Evolutionary conservation across 495 filamentous ascomycete genomes (phyloP).

Genomic region (Podospora tetraspora): DNA sequence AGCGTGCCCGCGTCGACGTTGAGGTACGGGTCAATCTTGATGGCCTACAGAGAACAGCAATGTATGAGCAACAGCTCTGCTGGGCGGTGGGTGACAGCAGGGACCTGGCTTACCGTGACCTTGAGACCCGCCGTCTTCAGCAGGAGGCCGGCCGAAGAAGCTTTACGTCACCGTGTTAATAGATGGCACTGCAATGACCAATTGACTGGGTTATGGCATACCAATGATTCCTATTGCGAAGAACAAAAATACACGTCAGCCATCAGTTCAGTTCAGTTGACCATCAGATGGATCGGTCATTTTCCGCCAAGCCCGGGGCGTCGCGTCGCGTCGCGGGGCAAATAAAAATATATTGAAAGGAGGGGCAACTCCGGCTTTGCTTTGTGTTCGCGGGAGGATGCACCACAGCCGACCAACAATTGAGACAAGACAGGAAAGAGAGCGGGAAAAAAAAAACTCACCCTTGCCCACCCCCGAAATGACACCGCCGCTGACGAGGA

Average conservation of each 20-base stretch:
- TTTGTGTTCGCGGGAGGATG: background rate
- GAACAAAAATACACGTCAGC: background rate
- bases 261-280: background rate
- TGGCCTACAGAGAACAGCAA: slow-evolving; percentile 17
- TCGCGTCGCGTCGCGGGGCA: background rate
- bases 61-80: slow-evolving; percentile 18
- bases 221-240: background rate
- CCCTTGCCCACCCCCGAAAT: slow-evolving; percentile 15
- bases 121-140: slow-evolving; percentile 79
- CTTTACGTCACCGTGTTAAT: slow-evolving; percentile 4
- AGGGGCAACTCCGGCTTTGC: background rate
- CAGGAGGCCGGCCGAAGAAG: slow-evolving; percentile 37
- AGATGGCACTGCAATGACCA: background rate
- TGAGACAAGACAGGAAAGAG: background rate
- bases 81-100: slow-evolving; percentile 2
- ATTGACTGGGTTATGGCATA: background rate
- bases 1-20: slow-evolving; percentile 74
- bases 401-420: background rate
- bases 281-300: background rate
- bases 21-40: slow-evolving; percentile 82
- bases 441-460: background rate
- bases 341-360: background rate
- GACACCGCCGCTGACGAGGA: slow-evolving; percentile 23
- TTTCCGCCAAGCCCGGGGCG: background rate
- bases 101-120: slow-evolving; percentile 23